These are phyloP conservation scores for Plasmodium ovale DNA, from an alignment of 169 alveolate species.

Conservation along the genomic window DNA sequence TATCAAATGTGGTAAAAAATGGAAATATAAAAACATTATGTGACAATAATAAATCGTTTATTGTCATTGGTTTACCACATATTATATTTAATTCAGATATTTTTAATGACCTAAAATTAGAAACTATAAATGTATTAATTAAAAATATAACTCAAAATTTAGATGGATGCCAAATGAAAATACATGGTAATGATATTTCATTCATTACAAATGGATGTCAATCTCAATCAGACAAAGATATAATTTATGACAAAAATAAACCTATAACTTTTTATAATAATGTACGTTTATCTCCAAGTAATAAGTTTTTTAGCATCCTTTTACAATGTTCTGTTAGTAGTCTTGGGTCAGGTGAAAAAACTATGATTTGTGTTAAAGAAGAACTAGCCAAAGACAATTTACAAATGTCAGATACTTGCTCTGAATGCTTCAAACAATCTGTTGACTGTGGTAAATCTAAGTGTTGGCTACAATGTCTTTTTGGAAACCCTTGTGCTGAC, in stretches of 20 bases:
- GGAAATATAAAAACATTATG: constrained; percentile 30
- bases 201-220: constrained; percentile 31
- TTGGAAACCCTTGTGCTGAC: constrained; percentile 45
- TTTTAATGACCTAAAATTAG: constrained; percentile 26
- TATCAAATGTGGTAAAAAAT: constrained; percentile 31
- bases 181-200: neutral
- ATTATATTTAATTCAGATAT: constrained; percentile 26
- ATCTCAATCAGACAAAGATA: constrained; percentile 33
- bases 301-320: constrained; percentile 38
- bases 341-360: constrained; percentile 64
- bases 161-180: constrained; percentile 3
- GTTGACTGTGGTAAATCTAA: constrained; percentile 73
- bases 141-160: constrained; percentile 24
- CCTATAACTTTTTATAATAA: neutral
- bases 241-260: constrained; percentile 31
- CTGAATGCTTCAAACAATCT: constrained; percentile 40
- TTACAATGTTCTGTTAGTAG: constrained; percentile 63
- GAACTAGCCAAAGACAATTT: constrained; percentile 33
- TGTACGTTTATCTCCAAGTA: constrained; percentile 14
- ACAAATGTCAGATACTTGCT: constrained; percentile 55
- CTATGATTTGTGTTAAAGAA: constrained; percentile 52
- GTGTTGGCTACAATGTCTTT: constrained; percentile 56
- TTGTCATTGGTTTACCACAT: constrained; percentile 41
- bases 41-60: constrained; percentile 22
- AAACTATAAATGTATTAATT: constrained; percentile 29